Conservation (phyloP, 2,329 filamentous ascomycete genomes). For the Chrysosporium queenslandicum region DNA sequence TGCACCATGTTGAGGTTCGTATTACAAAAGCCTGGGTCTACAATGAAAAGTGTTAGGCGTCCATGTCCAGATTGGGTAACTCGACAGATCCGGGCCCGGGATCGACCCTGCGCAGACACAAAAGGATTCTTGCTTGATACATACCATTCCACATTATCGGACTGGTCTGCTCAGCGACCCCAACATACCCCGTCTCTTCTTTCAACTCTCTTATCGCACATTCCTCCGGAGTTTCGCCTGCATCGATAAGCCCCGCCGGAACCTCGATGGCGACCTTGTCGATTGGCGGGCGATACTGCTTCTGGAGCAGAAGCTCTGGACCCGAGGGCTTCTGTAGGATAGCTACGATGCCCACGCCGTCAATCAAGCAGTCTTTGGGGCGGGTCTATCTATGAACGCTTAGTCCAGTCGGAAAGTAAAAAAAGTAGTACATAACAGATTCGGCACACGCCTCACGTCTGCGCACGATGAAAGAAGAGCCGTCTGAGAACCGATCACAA, state of each 20-base stretch:
- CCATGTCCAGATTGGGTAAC: neutral
- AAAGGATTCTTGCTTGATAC: slow-evolving; percentile 16
- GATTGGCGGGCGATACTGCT: slow-evolving; percentile 52
- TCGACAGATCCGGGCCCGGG: too few species aligned
- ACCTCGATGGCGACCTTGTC: slow-evolving; percentile 51
- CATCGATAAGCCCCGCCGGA: slow-evolving; percentile 51
- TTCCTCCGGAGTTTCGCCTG: slow-evolving; percentile 46
- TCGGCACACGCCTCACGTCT: too few species aligned
- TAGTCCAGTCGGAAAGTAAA: too few species aligned
- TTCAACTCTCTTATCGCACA: slow-evolving; percentile 50
- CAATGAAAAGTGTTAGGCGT: neutral
- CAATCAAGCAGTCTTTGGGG: slow-evolving; percentile 44
- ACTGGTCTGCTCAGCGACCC: slow-evolving; percentile 34
- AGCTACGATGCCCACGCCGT: slow-evolving; percentile 51
- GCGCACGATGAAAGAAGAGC: too few species aligned
- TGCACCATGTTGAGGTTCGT: slow-evolving; percentile 52
- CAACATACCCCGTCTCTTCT: slow-evolving; percentile 56
- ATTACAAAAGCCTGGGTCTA: slow-evolving; percentile 42
- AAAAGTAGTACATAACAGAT: too few species aligned
- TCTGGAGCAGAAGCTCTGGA: slow-evolving; percentile 43
- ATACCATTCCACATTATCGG: slow-evolving; percentile 39
- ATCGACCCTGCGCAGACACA: too few species aligned
- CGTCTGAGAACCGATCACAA: too few species aligned
- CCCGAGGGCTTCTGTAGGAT: slow-evolving; percentile 47
- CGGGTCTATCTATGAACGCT: slow-evolving; percentile 27